Evolutionary conservation across 176 grass and related monocot species (phyloP).

Genomic region (Poa pratensis): DNA sequence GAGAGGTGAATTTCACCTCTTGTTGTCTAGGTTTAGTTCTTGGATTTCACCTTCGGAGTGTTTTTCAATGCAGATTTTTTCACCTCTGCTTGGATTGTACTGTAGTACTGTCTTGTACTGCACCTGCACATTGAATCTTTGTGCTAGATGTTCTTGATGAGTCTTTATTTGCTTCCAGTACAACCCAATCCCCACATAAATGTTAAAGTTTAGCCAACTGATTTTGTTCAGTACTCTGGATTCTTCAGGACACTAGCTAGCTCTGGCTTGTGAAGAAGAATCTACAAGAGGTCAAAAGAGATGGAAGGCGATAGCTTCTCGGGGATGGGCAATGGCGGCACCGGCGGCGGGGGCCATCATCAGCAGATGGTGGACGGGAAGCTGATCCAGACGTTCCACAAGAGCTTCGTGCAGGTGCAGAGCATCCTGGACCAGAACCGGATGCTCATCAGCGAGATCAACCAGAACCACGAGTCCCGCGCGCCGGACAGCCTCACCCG

Average conservation of each 20-base stretch:
- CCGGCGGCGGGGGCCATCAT: neutral
- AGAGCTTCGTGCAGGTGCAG: constrained; percentile 92
- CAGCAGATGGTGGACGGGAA: constrained; percentile 51
- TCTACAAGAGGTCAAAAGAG: neutral
- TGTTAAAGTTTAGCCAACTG: constrained; percentile 18
- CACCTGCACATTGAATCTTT: constrained; percentile 36
- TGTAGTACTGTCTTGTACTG: constrained; percentile 18
- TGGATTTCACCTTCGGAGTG: constrained; percentile 11
- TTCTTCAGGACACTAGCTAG: constrained; percentile 31
- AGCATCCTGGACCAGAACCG: constrained; percentile 79
- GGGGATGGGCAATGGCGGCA: constrained; percentile 57
- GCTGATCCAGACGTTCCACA: constrained; percentile 76
- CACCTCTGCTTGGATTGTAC: constrained; percentile 1
- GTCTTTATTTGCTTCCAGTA: constrained; percentile 50
- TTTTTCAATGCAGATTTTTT: neutral
- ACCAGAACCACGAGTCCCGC: constrained; percentile 79
- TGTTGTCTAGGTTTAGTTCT: neutral
- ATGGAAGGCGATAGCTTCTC: constrained; percentile 80
- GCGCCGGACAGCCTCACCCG: constrained; percentile 65
- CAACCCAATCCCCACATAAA: constrained; percentile 44
- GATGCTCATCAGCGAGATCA: constrained; percentile 85
- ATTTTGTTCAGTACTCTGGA: neutral
- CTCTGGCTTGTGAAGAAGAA: constrained; percentile 17
- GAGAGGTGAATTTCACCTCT: constrained; percentile 37
- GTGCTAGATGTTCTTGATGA: constrained; percentile 41